Evolutionary conservation across 169 alveolate genomes (phyloP).

Genomic region (Cryptosporidium ryanae): DNA sequence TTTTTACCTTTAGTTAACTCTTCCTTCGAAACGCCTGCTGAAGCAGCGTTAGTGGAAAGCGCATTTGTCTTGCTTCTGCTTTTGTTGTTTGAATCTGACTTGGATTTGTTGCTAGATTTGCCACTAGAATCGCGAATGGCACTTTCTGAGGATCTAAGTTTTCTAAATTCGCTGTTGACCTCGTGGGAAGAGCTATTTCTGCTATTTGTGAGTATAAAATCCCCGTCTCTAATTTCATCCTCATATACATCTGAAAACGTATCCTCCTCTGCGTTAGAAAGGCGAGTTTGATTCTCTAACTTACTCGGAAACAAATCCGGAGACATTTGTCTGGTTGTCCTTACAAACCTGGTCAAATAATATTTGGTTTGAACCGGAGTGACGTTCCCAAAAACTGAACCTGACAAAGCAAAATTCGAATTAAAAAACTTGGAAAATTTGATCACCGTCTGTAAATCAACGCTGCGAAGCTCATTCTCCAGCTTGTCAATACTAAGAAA

Average conservation of each 20-base stretch:
- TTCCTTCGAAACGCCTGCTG: too few species aligned
- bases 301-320: neutral
- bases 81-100: neutral
- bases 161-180: neutral
- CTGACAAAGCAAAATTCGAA: conserved; percentile 18
- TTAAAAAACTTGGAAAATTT: conserved; percentile 16
- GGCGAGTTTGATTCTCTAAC: neutral
- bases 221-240: neutral
- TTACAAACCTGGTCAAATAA: conserved; percentile 1
- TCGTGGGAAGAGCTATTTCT: neutral
- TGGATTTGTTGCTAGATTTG: neutral
- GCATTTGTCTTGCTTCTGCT: too few species aligned
- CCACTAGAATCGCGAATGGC: neutral
- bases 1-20: neutral
- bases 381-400: conserved; percentile 54
- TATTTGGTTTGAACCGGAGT: conserved; percentile 37
- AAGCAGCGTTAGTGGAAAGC: too few species aligned
- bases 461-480: conserved; percentile 4
- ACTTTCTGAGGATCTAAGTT: neutral
- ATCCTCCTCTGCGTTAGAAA: neutral
- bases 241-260: neutral
- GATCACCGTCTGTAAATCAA: conserved; percentile 1
- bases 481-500: conserved; percentile 13
- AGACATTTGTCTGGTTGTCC: neutral
- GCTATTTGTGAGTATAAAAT: neutral